Base-by-base conservation (phyloP, 2,329 filamentous ascomycete species). In the Aspergillus bombycis region DNA sequence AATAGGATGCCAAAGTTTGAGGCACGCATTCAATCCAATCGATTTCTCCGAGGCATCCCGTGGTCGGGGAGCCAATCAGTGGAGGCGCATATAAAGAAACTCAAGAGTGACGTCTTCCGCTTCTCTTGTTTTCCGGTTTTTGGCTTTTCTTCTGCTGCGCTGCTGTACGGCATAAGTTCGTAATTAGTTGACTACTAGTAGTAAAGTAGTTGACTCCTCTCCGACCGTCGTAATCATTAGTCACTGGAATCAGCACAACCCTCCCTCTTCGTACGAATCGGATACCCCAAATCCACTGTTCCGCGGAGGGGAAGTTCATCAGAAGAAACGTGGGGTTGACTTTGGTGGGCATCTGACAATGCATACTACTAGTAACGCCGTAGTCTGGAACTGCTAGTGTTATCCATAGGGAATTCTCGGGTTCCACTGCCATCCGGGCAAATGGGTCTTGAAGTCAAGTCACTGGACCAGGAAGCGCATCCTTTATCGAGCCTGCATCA, bases 41-140 rank as follows among this genome's bases (percentile, higher is more conserved):
- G 26, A 19, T 30, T 58, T 54, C 62, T 63, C 68, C 68, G 66
- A 63, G 36, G 65, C 58, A 43, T 65, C 65, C 68, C 68, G 66
- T 63, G 54, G 63, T 43, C 38, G 43, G 52, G 7, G 46, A 45
- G 53, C 67, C 67, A 69, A 69, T 69, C 67, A 69, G 46, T 38
- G 28, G 12, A 36, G 50, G 55, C 45, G 53, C 62, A 69, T 67
- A 67, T 65, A 62, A 57, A 57, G 59, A 56, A 28, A 61, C 41
- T 60, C 55, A 55, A 48, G 43, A 46, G 67, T 68, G 64, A 68
- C 66, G 67, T 69, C 46, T 16, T 28, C 14, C 7, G 19, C 36
- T 16, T 8, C 36, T 41, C 8, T 41, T 5, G 36, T 41, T 8
- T 41, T 19, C 58, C 34, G 34, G 48, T 30, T 30, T 43, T 21